These are phyloP conservation scores for Takashimella tepidaria DNA, from an alignment of 1,284 basidiomycete species.

Conservation along the genomic window DNA sequence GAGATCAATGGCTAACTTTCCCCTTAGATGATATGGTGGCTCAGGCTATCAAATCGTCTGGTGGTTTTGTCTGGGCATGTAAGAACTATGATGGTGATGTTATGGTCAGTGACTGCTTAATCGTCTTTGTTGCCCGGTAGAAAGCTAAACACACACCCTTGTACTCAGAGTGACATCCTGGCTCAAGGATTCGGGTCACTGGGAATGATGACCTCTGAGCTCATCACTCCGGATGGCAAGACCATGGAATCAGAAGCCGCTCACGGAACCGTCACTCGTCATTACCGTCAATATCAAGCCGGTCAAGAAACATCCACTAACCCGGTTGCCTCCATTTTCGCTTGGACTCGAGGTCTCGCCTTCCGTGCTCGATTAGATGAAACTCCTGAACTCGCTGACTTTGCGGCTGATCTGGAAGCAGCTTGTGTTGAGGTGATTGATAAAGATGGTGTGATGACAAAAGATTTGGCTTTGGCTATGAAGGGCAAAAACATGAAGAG, in stretches of 20 bases:
- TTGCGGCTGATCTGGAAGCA: conserved; percentile 76
- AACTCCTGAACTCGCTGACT: conserved; percentile 69
- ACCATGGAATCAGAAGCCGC: conserved; percentile 90
- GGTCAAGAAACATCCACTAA: conserved; percentile 94
- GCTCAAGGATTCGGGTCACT: conserved; percentile 85
- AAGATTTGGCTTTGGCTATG: conserved; percentile 92
- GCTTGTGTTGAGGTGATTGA: conserved; percentile 91
- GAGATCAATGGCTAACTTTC: not conserved
- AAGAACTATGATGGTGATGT: conserved; percentile 99
- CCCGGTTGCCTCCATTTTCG: conserved; percentile 97
- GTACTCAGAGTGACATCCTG: conserved; percentile 84
- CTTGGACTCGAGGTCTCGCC: conserved; percentile 92
- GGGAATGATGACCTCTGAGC: conserved; percentile 97
- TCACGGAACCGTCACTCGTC: conserved; percentile 82
- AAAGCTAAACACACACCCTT: too few relatives aligned
- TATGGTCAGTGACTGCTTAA: conserved; percentile 42
- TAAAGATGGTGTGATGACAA: conserved; percentile 86
- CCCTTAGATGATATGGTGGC: conserved; percentile 95
- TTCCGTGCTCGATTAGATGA: conserved; percentile 90
- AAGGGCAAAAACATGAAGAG: conserved; percentile 86
- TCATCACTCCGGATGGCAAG: conserved; percentile 91
- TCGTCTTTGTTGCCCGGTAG: conserved; percentile 2
- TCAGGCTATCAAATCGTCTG: conserved; percentile 90
- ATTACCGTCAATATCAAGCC: conserved; percentile 96
- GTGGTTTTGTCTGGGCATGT: conserved; percentile 95